A percentile compares a stretch with the other conserved stretches of the same genome.
phyloP scores from a whole-genome alignment of 2,329 filamentous ascomycete genomes.

The Pezicula radicicola region DNA sequence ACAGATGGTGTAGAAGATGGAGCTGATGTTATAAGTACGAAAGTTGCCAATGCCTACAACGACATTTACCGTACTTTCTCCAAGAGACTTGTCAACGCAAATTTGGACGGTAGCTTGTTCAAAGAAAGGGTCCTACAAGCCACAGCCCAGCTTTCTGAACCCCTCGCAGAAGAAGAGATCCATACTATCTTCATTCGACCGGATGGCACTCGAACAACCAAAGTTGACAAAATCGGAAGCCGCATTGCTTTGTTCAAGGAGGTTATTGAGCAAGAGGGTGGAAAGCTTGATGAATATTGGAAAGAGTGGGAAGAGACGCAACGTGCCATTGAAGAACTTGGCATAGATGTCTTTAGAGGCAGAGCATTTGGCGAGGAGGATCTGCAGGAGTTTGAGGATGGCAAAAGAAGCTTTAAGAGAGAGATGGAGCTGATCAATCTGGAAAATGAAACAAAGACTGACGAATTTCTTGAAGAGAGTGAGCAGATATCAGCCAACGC shows the following conservation, averaged over 20 bases:
- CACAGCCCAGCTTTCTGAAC: neutral
- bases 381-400: neutral
- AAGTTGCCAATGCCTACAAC: too few species aligned
- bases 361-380: neutral
- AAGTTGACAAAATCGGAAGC: neutral
- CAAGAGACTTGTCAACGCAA: too few species aligned
- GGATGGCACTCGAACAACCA: neutral
- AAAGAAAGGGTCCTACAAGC: too few species aligned
- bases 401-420: neutral
- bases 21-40: too few species aligned
- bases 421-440: neutral
- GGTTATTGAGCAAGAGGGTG: neutral
- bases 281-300: slow-evolving; percentile 1
- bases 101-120: too few species aligned
- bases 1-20: too few species aligned
- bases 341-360: neutral
- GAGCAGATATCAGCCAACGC: neutral
- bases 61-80: too few species aligned
- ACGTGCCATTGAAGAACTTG: neutral
- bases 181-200: neutral
- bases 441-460: too few species aligned
- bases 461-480: too few species aligned
- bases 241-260: slow-evolving; percentile 1
- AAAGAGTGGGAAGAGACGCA: slow-evolving; percentile 4
- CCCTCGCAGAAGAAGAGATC: slow-evolving; percentile 1